These are phyloP conservation scores for Ophiostoma sp. DNA, from an alignment of 2,329 filamentous ascomycete genomes.

Conservation along the genomic window DNA sequence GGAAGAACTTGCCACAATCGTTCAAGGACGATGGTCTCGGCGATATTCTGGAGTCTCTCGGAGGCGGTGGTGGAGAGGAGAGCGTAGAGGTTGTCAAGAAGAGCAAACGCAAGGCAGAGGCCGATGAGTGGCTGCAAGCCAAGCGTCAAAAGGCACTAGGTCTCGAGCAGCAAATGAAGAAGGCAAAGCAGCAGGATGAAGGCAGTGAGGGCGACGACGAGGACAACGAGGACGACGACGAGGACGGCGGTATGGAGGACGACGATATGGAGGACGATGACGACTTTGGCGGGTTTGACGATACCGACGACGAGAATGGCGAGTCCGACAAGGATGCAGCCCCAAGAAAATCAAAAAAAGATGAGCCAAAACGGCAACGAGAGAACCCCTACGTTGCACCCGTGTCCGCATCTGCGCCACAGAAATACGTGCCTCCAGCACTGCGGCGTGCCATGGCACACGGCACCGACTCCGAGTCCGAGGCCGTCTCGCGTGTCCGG, in stretches of 20 bases:
- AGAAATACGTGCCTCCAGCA: conserved; percentile 88
- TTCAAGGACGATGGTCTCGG: conserved; percentile 80
- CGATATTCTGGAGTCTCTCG: conserved; percentile 55
- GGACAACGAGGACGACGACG: conserved; percentile 30
- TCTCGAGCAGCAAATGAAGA: conserved; percentile 30
- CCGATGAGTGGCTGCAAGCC: conserved; percentile 55
- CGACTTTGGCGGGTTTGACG: conserved; percentile 25
- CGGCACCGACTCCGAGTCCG: conserved; percentile 43
- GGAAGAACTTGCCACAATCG: conserved; percentile 65
- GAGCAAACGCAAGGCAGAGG: conserved; percentile 56
- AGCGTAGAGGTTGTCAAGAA: conserved; percentile 47
- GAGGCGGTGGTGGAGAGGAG: conserved; percentile 43
- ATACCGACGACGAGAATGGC: conserved; percentile 31
- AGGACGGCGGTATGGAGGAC: conserved; percentile 32
- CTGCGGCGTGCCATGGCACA: conserved; percentile 51
- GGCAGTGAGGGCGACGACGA: conserved; percentile 25
- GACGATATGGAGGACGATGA: conserved; percentile 31
- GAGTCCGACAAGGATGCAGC: conserved; percentile 18
- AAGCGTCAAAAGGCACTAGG: conserved; percentile 49
- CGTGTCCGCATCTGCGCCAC: conserved; percentile 39
- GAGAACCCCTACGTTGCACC: conserved; percentile 92
- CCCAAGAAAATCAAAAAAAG: conserved; percentile 25
- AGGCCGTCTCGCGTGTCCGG: conserved; percentile 65
- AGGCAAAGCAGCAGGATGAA: conserved; percentile 32
- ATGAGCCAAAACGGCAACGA: conserved; percentile 29